Conservation (phyloP, 2,329 filamentous ascomycete species). For the Fusarium albosuccineum region DNA sequence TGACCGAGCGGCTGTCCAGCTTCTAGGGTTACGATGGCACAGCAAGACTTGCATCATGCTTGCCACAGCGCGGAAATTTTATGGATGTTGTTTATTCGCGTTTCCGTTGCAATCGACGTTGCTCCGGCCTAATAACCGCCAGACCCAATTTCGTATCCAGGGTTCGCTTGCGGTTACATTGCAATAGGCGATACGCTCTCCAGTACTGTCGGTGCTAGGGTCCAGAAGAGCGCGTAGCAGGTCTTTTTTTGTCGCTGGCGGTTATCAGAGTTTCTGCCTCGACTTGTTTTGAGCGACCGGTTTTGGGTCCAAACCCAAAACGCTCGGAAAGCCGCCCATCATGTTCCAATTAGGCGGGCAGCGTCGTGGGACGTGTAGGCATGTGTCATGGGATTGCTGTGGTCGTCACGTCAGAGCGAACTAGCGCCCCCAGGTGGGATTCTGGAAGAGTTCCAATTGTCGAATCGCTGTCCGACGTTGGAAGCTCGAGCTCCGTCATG, state of each 20-base stretch:
- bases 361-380: constrained; percentile 28
- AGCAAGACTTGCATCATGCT: constrained; percentile 14
- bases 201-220: neutral
- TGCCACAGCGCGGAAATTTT: constrained; percentile 9
- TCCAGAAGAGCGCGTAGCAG: constrained; percentile 4
- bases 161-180: constrained; percentile 15
- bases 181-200: constrained; percentile 37
- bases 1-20: neutral
- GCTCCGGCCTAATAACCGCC: constrained; percentile 15
- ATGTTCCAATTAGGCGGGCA: constrained; percentile 34
- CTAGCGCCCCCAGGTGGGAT: constrained; percentile 43
- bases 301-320: constrained; percentile 21
- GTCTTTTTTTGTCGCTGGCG: constrained; percentile 26
- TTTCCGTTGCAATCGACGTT: constrained; percentile 5
- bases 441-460: constrained; percentile 50
- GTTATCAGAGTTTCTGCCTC: constrained; percentile 34
- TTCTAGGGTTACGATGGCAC: constrained; percentile 6
- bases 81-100: constrained; percentile 1
- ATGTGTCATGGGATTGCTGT: constrained; percentile 44
- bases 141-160: constrained; percentile 2
- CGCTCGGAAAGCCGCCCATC: constrained; percentile 15
- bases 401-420: constrained; percentile 44
- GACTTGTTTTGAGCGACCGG: constrained; percentile 20
- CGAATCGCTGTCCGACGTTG: constrained; percentile 42
- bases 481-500: constrained; percentile 41